Percentiles rank a stretch among this genome's conserved stretches.
Conservation (phyloP, 192 early-diverging fungal genomes). For the Umbelopsis isabellina region DNA sequence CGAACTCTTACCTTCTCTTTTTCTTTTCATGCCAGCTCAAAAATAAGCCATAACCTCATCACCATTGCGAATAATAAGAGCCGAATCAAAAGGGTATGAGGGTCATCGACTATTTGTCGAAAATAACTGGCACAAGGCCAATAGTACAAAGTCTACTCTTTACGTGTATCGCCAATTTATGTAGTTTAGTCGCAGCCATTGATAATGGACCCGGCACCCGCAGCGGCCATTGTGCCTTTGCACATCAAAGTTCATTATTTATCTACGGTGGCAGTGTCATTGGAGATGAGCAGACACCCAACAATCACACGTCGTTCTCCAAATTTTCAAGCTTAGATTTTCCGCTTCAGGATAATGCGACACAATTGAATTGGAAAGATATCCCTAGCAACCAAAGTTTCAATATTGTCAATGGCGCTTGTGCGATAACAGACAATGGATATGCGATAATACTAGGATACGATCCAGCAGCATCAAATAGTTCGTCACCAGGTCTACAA, state of each 20-base stretch:
- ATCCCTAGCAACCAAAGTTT: background rate
- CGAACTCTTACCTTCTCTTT: too few species aligned
- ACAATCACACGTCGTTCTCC: background rate
- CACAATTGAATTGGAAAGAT: slow-evolving; percentile 1
- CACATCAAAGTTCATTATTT: background rate
- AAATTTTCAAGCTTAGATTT: background rate
- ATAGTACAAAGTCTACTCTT: background rate
- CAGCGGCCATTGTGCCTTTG: background rate
- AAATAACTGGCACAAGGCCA: too few species aligned
- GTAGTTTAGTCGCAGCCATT: background rate
- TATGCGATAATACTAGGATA: slow-evolving; percentile 10
- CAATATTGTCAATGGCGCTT: slow-evolving; percentile 7
- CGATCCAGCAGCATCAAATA: background rate
- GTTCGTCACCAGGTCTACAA: background rate
- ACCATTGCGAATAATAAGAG: too few species aligned
- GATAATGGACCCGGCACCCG: slow-evolving; percentile 4
- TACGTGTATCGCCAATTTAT: background rate
- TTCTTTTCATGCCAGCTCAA: too few species aligned
- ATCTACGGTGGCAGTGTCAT: background rate
- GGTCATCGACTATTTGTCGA: too few species aligned
- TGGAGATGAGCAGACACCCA: background rate
- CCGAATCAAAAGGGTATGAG: too few species aligned
- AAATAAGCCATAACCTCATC: too few species aligned
- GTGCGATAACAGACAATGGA: slow-evolving; percentile 7
- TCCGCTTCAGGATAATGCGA: background rate